A percentile compares a stretch with the other conserved stretches of the same genome.
phyloP scores from a whole-genome alignment of 495 filamentous ascomycete genomes.

The Geoglossum glabrum region DNA sequence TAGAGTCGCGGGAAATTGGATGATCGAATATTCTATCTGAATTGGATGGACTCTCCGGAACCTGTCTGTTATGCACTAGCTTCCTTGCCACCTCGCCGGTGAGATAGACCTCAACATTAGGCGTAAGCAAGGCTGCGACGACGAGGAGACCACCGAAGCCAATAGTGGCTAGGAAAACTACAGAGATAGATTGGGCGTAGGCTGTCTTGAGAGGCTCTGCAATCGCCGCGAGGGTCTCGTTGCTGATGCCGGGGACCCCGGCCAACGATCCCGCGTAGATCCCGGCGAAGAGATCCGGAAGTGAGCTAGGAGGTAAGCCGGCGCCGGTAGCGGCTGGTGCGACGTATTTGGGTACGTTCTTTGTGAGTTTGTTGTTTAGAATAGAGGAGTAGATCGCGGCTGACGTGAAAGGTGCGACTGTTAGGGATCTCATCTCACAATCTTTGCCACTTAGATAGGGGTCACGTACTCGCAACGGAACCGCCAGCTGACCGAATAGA shows the following conservation, averaged over 20 bases:
- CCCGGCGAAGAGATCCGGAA: slow-evolving; percentile 21
- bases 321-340: slow-evolving; percentile 21
- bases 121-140: slow-evolving; percentile 20
- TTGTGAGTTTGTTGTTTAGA: slow-evolving; percentile 21
- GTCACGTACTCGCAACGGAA: neutral
- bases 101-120: slow-evolving; percentile 14
- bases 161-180: slow-evolving; percentile 27
- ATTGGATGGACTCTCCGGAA: neutral
- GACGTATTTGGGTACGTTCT: slow-evolving; percentile 21
- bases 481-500: slow-evolving; percentile 13
- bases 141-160: slow-evolving; percentile 26
- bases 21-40: neutral
- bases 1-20: no score
- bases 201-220: slow-evolving; percentile 18
- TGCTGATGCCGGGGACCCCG: slow-evolving; percentile 19
- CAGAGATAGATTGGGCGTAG: slow-evolving; percentile 23
- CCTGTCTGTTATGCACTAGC: slow-evolving; percentile 1
- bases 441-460: neutral
- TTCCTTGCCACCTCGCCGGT: slow-evolving; percentile 12
- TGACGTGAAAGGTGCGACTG: slow-evolving; percentile 6
- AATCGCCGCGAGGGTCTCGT: slow-evolving; percentile 19
- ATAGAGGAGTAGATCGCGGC: slow-evolving; percentile 28
- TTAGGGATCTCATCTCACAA: neutral
- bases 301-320: slow-evolving; percentile 22
- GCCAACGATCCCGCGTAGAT: slow-evolving; percentile 15